Evolutionary conservation across 495 filamentous ascomycete species (phyloP), one percentile per base, ranked within the genome.

Genomic region (Tuber aestivum): DNA sequence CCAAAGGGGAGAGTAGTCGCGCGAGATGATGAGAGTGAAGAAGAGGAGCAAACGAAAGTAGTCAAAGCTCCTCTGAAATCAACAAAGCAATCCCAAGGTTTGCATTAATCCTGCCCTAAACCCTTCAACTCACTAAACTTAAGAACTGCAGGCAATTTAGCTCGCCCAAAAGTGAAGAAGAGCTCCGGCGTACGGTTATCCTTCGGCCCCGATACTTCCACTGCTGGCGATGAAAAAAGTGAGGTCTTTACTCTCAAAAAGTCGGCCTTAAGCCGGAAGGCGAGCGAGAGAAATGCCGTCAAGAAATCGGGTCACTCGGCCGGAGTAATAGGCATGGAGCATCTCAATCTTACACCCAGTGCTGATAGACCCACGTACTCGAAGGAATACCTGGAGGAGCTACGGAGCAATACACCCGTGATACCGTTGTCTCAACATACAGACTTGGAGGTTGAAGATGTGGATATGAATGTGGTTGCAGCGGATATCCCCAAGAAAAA

Each of bases 351-450:
- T 32, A 76, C 48, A 21, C 69, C 74, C 9, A 88, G 89, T 50
- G 89, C 92, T 48, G 92, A 95, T 69, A 86, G 91, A 69, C 95
- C 94, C 5, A 92, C 87, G 75, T 99, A 99, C 84, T 95, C 88
- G 83, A 90, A 91, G 75, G 94, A 95, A 76, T 92, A 95, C 78
- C 86, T 99, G 69, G 91, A 92, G 70, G 93, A 97, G 83, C 87
- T 99, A 12, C 91, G 92, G 73, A 89, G 88, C 71, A 92, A 92
- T 14, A 97, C 95, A 0, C 93, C 93, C 2, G 3, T 91, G 90
- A 79, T 85, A 89, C 71, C 80, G 88, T 5, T 83, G 83, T 27
- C 78, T 84, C 83, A 61, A 44, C 82, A 79, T 78, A 84, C 76
- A 76, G 82, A 42, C 82, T 85, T 41, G 84, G 85, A 21, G 85